phyloP scores from a whole-genome alignment of 306 rosid species.

The Cicer arietinum region DNA sequence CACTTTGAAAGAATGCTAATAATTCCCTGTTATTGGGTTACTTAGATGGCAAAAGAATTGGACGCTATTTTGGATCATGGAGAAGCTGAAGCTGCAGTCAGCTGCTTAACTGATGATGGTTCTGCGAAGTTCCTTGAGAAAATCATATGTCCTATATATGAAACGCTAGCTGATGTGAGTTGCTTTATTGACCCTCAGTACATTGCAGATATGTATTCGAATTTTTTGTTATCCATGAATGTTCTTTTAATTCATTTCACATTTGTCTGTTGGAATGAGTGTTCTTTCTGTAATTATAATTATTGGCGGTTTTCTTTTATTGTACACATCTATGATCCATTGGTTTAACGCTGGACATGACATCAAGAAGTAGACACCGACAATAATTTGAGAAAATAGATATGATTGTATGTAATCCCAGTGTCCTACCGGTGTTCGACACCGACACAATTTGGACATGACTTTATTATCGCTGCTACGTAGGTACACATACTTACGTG shows the following conservation, averaged over 20 bases:
- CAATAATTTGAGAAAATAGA: too few relatives aligned
- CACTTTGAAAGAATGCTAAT: slow-evolving; percentile 24
- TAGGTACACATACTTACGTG: not conserved
- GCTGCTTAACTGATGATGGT: slow-evolving; percentile 60
- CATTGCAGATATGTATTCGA: slow-evolving; percentile 30
- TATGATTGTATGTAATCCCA: too few relatives aligned
- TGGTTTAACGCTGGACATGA: too few relatives aligned
- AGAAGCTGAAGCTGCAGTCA: slow-evolving; percentile 66
- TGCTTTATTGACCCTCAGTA: slow-evolving; percentile 31
- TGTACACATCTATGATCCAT: not conserved
- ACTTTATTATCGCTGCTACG: too few relatives aligned
- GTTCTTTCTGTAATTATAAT: slow-evolving; percentile 11
- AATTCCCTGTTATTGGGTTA: slow-evolving; percentile 27
- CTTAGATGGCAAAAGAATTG: slow-evolving; percentile 93
- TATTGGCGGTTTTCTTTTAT: not conserved
- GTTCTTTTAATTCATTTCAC: slow-evolving; percentile 25
- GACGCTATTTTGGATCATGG: slow-evolving; percentile 89
- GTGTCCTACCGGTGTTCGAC: too few relatives aligned
- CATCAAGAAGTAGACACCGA: too few relatives aligned
- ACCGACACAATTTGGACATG: too few relatives aligned
- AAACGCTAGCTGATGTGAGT: slow-evolving; percentile 58
- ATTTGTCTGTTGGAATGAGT: slow-evolving; percentile 35
- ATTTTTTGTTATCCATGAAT: slow-evolving; percentile 2
- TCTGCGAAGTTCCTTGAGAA: slow-evolving; percentile 75
- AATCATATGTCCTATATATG: slow-evolving; percentile 75